These are phyloP conservation scores for Podospora australis DNA, from an alignment of 495 filamentous ascomycete species.

Conservation along the genomic window DNA sequence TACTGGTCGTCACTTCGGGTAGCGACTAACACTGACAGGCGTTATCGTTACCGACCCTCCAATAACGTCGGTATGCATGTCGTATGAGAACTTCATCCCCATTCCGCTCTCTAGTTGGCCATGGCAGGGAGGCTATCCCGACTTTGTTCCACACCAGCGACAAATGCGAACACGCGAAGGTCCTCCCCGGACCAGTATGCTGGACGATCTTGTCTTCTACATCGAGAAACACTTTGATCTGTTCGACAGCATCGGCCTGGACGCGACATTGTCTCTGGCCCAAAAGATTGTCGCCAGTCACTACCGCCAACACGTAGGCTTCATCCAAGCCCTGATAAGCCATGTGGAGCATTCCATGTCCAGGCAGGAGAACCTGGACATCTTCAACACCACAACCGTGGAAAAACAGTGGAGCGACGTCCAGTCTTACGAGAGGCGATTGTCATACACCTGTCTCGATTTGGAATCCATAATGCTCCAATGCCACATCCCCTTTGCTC, in stretches of 20 bases:
- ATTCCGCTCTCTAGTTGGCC: not conserved
- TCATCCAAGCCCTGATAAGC: not conserved
- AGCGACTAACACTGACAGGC: no score
- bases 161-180: not conserved
- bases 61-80: not conserved
- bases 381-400: not conserved
- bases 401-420: not conserved
- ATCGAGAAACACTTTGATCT: not conserved
- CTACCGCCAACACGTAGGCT: not conserved
- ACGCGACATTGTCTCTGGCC: not conserved
- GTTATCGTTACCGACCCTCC: not conserved
- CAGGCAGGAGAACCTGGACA: not conserved
- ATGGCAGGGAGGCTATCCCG: not conserved
- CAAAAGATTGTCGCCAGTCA: not conserved
- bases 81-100: not conserved
- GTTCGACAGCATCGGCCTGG: not conserved
- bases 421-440: not conserved
- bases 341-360: not conserved
- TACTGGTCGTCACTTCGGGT: no score
- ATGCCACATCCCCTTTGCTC: not conserved
- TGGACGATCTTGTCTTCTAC: not conserved
- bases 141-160: not conserved
- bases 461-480: not conserved
- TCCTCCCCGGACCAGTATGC: not conserved
- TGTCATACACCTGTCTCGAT: not conserved